Conservation (phyloP, 768 basidiomycete genomes). For the Lentinula boryana region DNA sequence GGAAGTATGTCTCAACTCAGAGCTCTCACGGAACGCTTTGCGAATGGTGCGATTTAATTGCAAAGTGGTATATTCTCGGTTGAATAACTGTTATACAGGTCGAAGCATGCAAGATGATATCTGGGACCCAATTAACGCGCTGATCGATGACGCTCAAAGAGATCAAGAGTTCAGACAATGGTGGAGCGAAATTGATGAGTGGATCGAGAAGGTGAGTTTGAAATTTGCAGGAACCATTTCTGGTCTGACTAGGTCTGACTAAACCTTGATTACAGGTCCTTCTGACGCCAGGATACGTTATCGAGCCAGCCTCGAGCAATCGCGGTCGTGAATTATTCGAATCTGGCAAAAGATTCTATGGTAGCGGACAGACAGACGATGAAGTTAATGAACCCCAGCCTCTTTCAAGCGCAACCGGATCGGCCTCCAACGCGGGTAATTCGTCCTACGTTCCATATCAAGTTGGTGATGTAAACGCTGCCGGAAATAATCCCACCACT, state of each 20-base stretch:
- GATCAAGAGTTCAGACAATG: constrained; percentile 74
- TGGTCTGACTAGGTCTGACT: too few species aligned
- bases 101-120: constrained; percentile 45
- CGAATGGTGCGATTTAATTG: constrained; percentile 48
- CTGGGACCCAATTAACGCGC: constrained; percentile 60
- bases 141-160: constrained; percentile 68
- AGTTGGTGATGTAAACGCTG: neutral
- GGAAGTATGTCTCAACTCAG: constrained; percentile 60
- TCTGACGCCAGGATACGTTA: constrained; percentile 78
- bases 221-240: too few species aligned
- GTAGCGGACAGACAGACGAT: neutral
- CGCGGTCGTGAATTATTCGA: constrained; percentile 64
- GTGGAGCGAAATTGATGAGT: constrained; percentile 60
- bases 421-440: neutral
- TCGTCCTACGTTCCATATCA: neutral
- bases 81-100: neutral
- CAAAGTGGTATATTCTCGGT: too few species aligned
- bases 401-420: neutral
- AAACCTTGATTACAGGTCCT: constrained; percentile 39
- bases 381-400: neutral
- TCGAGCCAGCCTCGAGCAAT: constrained; percentile 68
- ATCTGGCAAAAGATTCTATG: constrained; percentile 72
- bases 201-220: constrained; percentile 52
- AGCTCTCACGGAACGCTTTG: constrained; percentile 87
- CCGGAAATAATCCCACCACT: neutral